Evolutionary conservation across 331 rosid genomes (phyloP).

Genomic region (Quercus phellos): DNA sequence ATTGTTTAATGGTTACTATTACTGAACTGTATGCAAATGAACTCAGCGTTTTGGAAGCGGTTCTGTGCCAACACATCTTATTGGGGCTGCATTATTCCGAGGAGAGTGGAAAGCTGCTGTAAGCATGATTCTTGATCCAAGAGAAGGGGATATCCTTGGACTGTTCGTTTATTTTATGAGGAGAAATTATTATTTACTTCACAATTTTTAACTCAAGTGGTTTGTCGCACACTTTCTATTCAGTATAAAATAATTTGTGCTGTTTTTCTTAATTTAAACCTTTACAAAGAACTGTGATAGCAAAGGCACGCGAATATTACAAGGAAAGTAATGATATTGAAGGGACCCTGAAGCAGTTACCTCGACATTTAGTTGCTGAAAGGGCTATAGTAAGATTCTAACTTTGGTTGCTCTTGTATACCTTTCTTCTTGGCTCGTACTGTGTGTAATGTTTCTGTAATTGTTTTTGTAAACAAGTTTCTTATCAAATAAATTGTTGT

Average conservation of each 20-base stretch:
- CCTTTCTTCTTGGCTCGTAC: constrained; percentile 1
- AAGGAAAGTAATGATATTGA: constrained; percentile 66
- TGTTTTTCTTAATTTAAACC: constrained; percentile 44
- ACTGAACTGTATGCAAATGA: constrained; percentile 20
- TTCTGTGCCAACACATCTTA: constrained; percentile 77
- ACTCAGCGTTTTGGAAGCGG: constrained; percentile 94
- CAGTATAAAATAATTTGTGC: neutral
- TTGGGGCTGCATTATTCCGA: constrained; percentile 73
- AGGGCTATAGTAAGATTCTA: constrained; percentile 73
- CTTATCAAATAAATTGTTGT: neutral
- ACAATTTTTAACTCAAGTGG: constrained; percentile 10
- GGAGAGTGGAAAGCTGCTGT: constrained; percentile 89
- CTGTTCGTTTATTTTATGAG: constrained; percentile 4
- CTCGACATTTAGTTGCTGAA: constrained; percentile 81
- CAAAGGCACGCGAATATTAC: constrained; percentile 78
- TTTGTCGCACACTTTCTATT: constrained; percentile 21
- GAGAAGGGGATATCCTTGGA: constrained; percentile 98
- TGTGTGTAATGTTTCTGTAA: constrained; percentile 18
- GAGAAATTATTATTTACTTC: neutral
- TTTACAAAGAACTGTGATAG: constrained; percentile 59
- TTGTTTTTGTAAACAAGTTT: neutral
- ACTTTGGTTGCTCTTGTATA: constrained; percentile 20
- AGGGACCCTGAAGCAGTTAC: constrained; percentile 88
- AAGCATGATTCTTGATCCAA: constrained; percentile 90
- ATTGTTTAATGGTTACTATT: constrained; percentile 15